Evolutionary conservation across 495 filamentous ascomycete genomes (phyloP), one percentile per base, ranked within the genome.

Genomic region (Penicillium samsonianum): DNA sequence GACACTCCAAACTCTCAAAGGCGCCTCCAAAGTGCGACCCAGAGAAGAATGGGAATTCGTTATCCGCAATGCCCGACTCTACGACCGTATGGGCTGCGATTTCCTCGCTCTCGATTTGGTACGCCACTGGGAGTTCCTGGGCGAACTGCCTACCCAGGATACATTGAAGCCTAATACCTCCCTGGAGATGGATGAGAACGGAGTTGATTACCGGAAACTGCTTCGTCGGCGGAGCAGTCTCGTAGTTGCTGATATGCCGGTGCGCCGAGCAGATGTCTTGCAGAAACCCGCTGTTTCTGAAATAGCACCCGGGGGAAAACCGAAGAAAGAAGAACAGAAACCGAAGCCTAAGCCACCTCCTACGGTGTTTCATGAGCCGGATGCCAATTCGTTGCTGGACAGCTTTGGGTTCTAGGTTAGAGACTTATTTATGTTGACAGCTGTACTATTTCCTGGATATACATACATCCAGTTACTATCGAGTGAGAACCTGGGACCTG

Each of bases 41-140:
- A 79, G 78, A 42, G 86, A 83, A 2, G 94, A 98, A 73, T 96
- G 90, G 87, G 85, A 87, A 26, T 97, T 98, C 63, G 84, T 98
- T 5, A 70, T 96, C 25, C 90, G 95, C 62, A 96, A 89, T 48
- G 93, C 93, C 10, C 79, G 89, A 30, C 77, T 96, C 5, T 96
- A 98, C 63, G 87, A 90, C 67, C 85, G 95, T 1, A 98, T 98
- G 95, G 94, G 94, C 12, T 96, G 94, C 64, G 93, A 96, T 67
- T 64, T 96, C n/a, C 82, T 97, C 2, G 94, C 95, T 11, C 75
- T 98, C 11, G 91, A 96, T 62, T 63, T 76, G 60, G 89, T 92
- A 7, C 83, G 87, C 6, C 91, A 89, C 64, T 97, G 92, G 92
- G 88, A 92, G 64, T 96, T 96, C 74, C 76, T 96, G 44, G 73